phyloP scores from a whole-genome alignment of 768 basidiomycete species.

The Chalciporus chontae region DNA sequence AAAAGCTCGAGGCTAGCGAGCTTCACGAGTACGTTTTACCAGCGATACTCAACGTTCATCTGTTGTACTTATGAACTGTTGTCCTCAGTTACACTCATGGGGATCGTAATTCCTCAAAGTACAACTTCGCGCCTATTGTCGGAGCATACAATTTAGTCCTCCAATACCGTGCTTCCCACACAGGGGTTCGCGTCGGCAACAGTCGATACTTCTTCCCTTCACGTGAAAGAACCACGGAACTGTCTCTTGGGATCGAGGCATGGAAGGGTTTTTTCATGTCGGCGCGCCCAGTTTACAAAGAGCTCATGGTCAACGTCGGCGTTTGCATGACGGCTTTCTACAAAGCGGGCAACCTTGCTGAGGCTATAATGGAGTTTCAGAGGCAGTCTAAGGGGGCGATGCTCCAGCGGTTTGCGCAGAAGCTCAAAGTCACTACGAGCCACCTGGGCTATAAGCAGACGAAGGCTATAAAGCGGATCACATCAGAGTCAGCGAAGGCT shows the following conservation, averaged over 20 bases:
- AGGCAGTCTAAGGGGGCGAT: constrained; percentile 39
- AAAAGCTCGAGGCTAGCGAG: constrained; percentile 28
- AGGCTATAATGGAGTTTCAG: constrained; percentile 50
- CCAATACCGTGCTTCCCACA: constrained; percentile 39
- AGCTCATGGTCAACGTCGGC: constrained; percentile 53
- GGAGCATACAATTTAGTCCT: constrained; percentile 48
- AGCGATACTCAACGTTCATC: background rate
- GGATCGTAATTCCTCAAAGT: constrained; percentile 31
- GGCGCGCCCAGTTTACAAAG: constrained; percentile 44
- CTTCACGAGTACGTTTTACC: constrained; percentile 32
- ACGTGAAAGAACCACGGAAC: constrained; percentile 12
- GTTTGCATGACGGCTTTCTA: constrained; percentile 54
- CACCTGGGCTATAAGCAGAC: constrained; percentile 53
- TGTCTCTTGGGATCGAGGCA: constrained; percentile 41
- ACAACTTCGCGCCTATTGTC: constrained; percentile 41
- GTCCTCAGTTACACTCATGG: constrained; percentile 39
- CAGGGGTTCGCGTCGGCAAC: constrained; percentile 45
- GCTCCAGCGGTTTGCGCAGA: constrained; percentile 46
- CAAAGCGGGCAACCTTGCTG: constrained; percentile 58
- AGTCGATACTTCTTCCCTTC: constrained; percentile 52
- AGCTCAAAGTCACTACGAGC: constrained; percentile 52
- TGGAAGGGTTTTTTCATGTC: constrained; percentile 51
- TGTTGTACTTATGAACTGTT: background rate
- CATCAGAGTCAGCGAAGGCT: constrained; percentile 38
- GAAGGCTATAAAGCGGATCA: constrained; percentile 45